A percentile compares a stretch with the other conserved stretches of the same genome.
phyloP scores from a whole-genome alignment of 2,329 filamentous ascomycete species.

The Hypoxylon sp. region DNA sequence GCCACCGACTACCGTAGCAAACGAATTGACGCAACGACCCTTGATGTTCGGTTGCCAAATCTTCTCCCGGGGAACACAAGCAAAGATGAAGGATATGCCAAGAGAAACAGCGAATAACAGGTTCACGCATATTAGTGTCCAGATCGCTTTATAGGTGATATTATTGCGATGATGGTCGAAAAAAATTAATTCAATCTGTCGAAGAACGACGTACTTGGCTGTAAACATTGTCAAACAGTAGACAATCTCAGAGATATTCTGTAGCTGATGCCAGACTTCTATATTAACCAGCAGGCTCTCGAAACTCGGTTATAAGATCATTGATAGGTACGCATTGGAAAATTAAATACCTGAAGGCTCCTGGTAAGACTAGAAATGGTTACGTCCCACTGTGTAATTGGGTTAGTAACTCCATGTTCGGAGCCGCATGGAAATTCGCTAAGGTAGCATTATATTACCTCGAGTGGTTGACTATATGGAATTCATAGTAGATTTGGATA shows the following conservation, averaged over 20 bases:
- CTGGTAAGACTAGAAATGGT: conserved; percentile 8
- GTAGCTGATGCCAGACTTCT: conserved; percentile 14
- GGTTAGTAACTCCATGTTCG: neutral
- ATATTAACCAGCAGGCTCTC: neutral
- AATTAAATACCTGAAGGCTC: conserved; percentile 23
- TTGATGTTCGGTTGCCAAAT: conserved; percentile 34
- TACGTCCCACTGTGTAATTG: conserved; percentile 29
- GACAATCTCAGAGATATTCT: conserved; percentile 34
- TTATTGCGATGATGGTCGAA: conserved; percentile 15
- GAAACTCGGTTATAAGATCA: neutral
- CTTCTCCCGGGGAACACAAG: conserved; percentile 40
- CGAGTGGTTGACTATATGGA: too few relatives aligned
- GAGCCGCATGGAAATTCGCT: neutral
- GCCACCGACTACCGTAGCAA: neutral
- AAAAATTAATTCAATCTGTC: conserved; percentile 41
- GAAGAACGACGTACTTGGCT: conserved; percentile 40
- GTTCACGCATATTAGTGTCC: conserved; percentile 34
- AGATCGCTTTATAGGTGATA: conserved; percentile 5
- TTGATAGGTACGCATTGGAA: neutral
- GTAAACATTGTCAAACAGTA: conserved; percentile 33
- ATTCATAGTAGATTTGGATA: neutral
- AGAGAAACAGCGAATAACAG: conserved; percentile 18
- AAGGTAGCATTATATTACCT: neutral
- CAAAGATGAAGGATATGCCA: conserved; percentile 28
- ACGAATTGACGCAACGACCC: conserved; percentile 36